Evolutionary conservation across 805 yeast genomes (phyloP).

Genomic region (Kockiozyma suomiensis): DNA sequence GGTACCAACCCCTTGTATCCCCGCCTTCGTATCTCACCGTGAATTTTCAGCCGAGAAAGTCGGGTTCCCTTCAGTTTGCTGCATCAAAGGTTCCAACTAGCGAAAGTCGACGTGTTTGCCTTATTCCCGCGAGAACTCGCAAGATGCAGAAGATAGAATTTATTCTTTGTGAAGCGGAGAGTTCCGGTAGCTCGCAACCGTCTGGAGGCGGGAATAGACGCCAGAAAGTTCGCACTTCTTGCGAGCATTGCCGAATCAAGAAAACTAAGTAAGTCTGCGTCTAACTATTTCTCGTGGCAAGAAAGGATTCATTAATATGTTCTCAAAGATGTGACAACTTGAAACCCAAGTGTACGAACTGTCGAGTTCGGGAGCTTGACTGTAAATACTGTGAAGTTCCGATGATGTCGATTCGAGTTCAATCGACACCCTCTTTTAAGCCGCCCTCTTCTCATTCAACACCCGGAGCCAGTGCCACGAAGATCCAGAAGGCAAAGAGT

Average conservation of each 20-base stretch:
- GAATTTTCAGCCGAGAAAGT: too few relatives aligned
- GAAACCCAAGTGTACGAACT: constrained; percentile 2
- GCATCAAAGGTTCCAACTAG: too few relatives aligned
- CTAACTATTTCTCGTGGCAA: background rate
- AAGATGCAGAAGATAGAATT: background rate
- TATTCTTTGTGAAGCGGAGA: background rate
- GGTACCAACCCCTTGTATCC: too few relatives aligned
- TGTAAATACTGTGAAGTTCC: constrained; percentile 1
- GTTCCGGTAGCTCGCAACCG: background rate
- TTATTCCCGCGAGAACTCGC: background rate
- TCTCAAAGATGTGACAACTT: constrained; percentile 4
- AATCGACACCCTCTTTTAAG: background rate
- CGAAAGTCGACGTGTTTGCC: too few relatives aligned
- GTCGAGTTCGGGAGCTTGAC: background rate
- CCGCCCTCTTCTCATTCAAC: background rate
- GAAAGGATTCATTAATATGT: background rate
- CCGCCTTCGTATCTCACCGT: too few relatives aligned
- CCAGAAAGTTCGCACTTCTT: constrained; percentile 50
- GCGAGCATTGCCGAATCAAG: constrained; percentile 8
- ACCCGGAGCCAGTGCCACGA: too few relatives aligned
- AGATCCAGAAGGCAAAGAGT: background rate
- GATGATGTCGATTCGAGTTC: background rate
- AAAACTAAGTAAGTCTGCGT: constrained; percentile 1
- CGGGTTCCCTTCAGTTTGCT: too few relatives aligned
- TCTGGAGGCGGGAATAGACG: background rate